These are phyloP conservation scores for Cryptococcus amylolentus DNA, from an alignment of 1,284 basidiomycete genomes.

Conservation along the genomic window DNA sequence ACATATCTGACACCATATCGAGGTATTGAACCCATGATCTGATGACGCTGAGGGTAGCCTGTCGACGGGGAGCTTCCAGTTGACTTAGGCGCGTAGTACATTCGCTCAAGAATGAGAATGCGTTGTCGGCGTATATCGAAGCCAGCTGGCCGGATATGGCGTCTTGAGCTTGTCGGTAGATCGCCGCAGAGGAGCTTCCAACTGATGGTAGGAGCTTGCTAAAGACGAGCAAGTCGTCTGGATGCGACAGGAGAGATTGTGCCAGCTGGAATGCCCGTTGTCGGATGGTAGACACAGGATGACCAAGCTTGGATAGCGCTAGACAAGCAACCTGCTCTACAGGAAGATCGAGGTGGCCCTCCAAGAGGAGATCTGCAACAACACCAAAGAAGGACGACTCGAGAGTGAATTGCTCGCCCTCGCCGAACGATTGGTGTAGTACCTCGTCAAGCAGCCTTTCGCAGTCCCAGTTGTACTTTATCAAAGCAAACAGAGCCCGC, in stretches of 20 bases:
- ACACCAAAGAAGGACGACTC: constrained; percentile 68
- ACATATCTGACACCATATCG: constrained; percentile 52
- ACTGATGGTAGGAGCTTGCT: constrained; percentile 71
- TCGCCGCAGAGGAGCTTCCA: constrained; percentile 67
- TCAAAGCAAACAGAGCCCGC: constrained; percentile 71
- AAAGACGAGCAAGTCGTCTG: constrained; percentile 48
- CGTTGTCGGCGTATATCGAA: constrained; percentile 70
- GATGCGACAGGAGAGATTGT: constrained; percentile 63
- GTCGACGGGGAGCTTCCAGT: constrained; percentile 57
- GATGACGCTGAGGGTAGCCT: constrained; percentile 63
- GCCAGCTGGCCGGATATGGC: constrained; percentile 74
- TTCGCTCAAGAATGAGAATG: constrained; percentile 66
- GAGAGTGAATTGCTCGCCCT: constrained; percentile 50
- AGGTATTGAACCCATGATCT: constrained; percentile 77
- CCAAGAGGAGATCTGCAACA: constrained; percentile 61
- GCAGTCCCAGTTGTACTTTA: constrained; percentile 62
- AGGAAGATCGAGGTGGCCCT: constrained; percentile 55
- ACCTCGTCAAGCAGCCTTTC: constrained; percentile 65
- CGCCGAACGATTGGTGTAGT: constrained; percentile 68
- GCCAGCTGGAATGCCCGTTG: constrained; percentile 74
- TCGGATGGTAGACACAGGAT: constrained; percentile 65
- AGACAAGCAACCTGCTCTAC: constrained; percentile 71
- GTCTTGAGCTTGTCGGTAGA: constrained; percentile 76
- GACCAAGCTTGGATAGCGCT: constrained; percentile 79
- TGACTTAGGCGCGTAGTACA: constrained; percentile 70